Percentiles rank a stretch among this genome's conserved stretches.
These are phyloP conservation scores for Xylariaceae sp. DNA, from an alignment of 2,329 filamentous ascomycete genomes.

Conservation along the genomic window DNA sequence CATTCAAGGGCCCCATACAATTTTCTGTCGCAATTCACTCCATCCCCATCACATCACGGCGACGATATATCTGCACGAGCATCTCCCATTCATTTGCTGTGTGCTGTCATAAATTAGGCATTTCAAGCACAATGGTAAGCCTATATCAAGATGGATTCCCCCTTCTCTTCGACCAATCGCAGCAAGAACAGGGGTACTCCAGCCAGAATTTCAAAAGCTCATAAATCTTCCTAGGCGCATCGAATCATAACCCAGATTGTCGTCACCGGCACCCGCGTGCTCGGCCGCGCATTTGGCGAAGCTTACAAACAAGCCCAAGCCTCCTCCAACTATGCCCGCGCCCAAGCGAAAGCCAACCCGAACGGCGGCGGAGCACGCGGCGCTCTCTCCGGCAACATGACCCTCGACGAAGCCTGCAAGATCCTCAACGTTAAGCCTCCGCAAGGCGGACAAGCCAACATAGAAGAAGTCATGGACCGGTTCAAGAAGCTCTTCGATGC, in stretches of 20 bases:
- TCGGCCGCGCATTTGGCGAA: constrained; percentile 88
- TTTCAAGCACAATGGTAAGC: constrained; percentile 16
- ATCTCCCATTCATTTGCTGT: neutral
- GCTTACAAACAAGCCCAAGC: constrained; percentile 94
- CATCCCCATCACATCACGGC: constrained; percentile 6
- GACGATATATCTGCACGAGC: constrained; percentile 1
- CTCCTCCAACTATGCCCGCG: constrained; percentile 74
- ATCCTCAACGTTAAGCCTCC: constrained; percentile 95
- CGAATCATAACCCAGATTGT: constrained; percentile 92
- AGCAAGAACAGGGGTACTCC: neutral
- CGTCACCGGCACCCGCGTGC: constrained; percentile 82
- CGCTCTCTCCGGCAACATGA: constrained; percentile 65
- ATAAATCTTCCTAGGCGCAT: constrained; percentile 63
- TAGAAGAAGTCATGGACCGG: constrained; percentile 74
- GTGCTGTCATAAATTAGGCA: neutral
- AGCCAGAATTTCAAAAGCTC: too few species aligned
- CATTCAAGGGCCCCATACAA: constrained; percentile 15
- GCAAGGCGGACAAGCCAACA: constrained; percentile 68
- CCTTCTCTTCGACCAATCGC: neutral
- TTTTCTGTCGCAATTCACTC: constrained; percentile 24
- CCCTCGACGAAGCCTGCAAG: constrained; percentile 93
- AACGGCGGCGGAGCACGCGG: constrained; percentile 36
- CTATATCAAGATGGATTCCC: neutral
- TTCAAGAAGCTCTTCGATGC: constrained; percentile 94
- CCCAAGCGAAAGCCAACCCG: constrained; percentile 59